Conservation (phyloP, 805 yeast species). For the Ascoidea tarda region DNA sequence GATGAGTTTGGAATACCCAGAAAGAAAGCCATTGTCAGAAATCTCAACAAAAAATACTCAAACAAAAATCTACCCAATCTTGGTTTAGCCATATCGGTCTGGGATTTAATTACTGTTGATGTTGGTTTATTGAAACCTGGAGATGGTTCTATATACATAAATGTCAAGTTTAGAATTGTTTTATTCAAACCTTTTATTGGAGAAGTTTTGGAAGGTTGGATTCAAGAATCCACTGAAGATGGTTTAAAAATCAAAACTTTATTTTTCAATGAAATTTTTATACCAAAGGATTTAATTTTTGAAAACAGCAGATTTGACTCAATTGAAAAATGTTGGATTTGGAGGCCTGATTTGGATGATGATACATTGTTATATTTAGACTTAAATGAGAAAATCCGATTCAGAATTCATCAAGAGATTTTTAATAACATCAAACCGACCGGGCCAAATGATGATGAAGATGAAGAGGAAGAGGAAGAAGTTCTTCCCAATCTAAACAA, state of each 20-base stretch:
- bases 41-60: slow-evolving; percentile 71
- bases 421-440: slow-evolving; percentile 77
- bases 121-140: slow-evolving; percentile 91
- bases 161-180: slow-evolving; percentile 57
- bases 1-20: slow-evolving; percentile 64
- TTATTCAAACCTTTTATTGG: slow-evolving; percentile 93
- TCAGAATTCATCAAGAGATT: slow-evolving; percentile 80
- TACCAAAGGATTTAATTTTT: slow-evolving; percentile 72
- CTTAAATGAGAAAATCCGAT: slow-evolving; percentile 80
- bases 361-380: slow-evolving; percentile 74
- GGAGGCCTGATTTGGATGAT: slow-evolving; percentile 65
- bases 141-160: slow-evolving; percentile 79
- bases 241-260: slow-evolving; percentile 77
- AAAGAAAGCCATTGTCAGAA: slow-evolving; percentile 59
- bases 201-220: slow-evolving; percentile 87
- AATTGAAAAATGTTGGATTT: slow-evolving; percentile 89
- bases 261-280: slow-evolving; percentile 83
- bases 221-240: slow-evolving; percentile 72
- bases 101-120: slow-evolving; percentile 69
- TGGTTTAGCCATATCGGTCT: slow-evolving; percentile 74
- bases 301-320: slow-evolving; percentile 56
- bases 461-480: slow-evolving; percentile 17
- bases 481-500: slow-evolving; percentile 14
- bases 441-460: slow-evolving; percentile 40
- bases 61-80: slow-evolving; percentile 73